Evolutionary conservation across 768 basidiomycete genomes (phyloP), one percentile per base, ranked within the genome.

Genomic region (Lentinula guzmanii): DNA sequence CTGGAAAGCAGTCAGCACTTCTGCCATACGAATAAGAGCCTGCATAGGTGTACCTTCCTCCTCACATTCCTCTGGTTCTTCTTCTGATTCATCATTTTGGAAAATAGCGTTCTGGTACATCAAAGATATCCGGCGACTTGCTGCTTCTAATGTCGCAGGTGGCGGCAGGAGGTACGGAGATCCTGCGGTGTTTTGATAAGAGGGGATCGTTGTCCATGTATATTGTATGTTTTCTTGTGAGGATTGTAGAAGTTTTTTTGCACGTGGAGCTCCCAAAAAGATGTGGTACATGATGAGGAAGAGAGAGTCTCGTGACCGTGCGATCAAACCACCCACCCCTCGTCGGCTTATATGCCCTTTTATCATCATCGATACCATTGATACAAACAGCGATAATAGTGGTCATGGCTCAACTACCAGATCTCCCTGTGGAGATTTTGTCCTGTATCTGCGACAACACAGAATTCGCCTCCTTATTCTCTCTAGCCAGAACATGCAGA

Each of bases 101-200:
- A 91, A 91, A n/a, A 90, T 87, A 33, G 86, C 77, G 59, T 89
- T 89, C 67, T 85, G 76, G 66, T 92, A 92, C 24, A 90, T 71
- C 55, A 82, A 61, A 0, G 90, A 91, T 48, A 93, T 85, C 42
- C 86, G 77, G n/a, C 77, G 77, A 68, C 82, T 88, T 7, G 87
- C 89, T 4, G 81, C 86, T 64, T 87, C 86, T 45, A 90, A 69
- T 0, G 85, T 86, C 18, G 80, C 80, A 10, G 78, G 75, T 4
- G 81, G 83, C 39, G 21, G 59, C 37, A 33, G 35, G 4, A 11
- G 18, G 53, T 21, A 10, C 5, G 18, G 56, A 4, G 37, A n/a
- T 24, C 9, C 10, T 11, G 8, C 10, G 21, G n/a, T 18, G n/a
- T 33, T 21, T 18, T 34, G 58, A 28, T 28, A 35, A 24, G 58